Conservation (phyloP, 805 yeast species). For the Jamesozyma jinghongensis region DNA sequence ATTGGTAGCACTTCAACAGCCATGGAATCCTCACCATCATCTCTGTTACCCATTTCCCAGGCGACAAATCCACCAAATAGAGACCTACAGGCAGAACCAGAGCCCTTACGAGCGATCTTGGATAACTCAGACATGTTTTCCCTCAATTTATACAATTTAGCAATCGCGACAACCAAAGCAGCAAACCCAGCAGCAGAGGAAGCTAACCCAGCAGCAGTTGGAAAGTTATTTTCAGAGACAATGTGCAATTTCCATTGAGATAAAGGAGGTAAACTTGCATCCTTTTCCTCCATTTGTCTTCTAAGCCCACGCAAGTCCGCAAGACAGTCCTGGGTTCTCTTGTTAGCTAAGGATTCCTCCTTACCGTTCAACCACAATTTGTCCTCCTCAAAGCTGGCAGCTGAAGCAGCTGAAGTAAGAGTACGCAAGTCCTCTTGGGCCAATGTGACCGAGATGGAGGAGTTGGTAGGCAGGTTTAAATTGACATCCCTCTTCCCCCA, state of each 20-base stretch:
- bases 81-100: conserved; percentile 97
- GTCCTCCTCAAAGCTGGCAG: conserved; percentile 49
- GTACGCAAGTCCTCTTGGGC: conserved; percentile 88
- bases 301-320: conserved; percentile 66
- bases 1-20: conserved; percentile 87
- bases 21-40: conserved; percentile 82
- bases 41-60: conserved; percentile 87
- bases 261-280: conserved; percentile 49
- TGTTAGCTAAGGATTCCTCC: conserved; percentile 58
- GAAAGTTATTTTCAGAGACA: conserved; percentile 92
- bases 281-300: conserved; percentile 44
- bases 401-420: conserved; percentile 76
- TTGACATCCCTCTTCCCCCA: conserved; percentile 96
- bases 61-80: conserved; percentile 97
- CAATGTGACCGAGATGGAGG: conserved; percentile 89
- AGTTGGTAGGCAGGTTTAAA: conserved; percentile 89
- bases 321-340: conserved; percentile 63
- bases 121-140: conserved; percentile 77
- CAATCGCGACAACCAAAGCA: conserved; percentile 84
- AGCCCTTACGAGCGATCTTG: conserved; percentile 93
- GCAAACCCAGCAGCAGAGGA: conserved; percentile 98
- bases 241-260: conserved; percentile 63
- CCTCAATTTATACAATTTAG: conserved; percentile 78
- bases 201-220: conserved; percentile 98
- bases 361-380: conserved; percentile 81